These are phyloP conservation scores for Exophiala lecanii-corni DNA, from an alignment of 2,329 filamentous ascomycete genomes.

Conservation along the genomic window DNA sequence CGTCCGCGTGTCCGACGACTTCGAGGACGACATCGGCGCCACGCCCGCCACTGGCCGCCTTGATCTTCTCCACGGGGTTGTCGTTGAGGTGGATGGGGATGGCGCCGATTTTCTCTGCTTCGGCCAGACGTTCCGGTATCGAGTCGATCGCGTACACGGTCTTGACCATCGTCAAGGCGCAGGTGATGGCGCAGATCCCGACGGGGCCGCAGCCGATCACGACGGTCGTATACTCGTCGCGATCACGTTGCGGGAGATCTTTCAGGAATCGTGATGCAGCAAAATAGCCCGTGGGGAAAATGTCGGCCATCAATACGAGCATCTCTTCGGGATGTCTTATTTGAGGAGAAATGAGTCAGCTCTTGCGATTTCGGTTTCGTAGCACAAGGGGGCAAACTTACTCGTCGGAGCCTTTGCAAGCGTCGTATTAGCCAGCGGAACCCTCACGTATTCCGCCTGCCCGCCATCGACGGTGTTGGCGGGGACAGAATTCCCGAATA, in stretches of 20 bases:
- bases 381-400: no score
- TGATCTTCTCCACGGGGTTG: constrained; percentile 55
- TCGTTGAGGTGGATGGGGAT: constrained; percentile 58
- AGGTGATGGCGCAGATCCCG: constrained; percentile 63
- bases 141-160: constrained; percentile 61
- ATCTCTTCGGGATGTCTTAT: constrained; percentile 31
- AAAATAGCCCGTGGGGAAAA: constrained; percentile 29
- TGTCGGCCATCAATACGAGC: constrained; percentile 31
- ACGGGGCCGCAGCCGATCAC: constrained; percentile 63
- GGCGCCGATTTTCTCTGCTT: constrained; percentile 59
- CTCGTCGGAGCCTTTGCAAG: constrained; percentile 42
- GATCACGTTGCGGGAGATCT: constrained; percentile 22
- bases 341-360: no score
- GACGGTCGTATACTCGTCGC: constrained; percentile 44
- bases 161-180: constrained; percentile 57
- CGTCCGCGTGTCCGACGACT: constrained; percentile 25
- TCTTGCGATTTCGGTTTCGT: no score
- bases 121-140: constrained; percentile 54
- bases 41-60: constrained; percentile 56
- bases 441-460: constrained; percentile 53
- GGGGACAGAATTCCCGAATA: constrained; percentile 42
- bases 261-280: constrained; percentile 26
- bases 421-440: constrained; percentile 49
- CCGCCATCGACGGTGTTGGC: constrained; percentile 52
- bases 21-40: constrained; percentile 57